phyloP scores from a whole-genome alignment of 345 rosid genomes.

The Camelina hispida region DNA sequence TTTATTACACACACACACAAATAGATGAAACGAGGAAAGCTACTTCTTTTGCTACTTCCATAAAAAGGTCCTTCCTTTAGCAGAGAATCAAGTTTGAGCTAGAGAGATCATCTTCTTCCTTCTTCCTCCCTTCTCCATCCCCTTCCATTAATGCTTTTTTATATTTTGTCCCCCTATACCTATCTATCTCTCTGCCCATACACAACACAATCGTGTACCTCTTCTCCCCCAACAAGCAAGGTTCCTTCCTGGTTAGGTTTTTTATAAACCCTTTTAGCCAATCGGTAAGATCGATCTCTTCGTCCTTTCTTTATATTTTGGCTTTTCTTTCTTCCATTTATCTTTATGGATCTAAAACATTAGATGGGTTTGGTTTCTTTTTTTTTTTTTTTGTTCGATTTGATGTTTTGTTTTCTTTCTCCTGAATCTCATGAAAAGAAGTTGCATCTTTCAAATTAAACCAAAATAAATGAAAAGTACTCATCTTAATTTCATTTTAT shows the following conservation, averaged over 20 bases:
- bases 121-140: background rate
- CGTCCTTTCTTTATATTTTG: background rate
- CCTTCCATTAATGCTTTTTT: conserved; percentile 24
- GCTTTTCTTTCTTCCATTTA: conserved; percentile 9
- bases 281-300: conserved; percentile 34
- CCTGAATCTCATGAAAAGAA: conserved; percentile 16
- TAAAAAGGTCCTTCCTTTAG: conserved; percentile 40
- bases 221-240: conserved; percentile 3
- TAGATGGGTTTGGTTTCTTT: conserved; percentile 24
- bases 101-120: conserved; percentile 33
- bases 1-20: conserved; percentile 41
- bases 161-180: background rate
- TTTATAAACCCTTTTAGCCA: conserved; percentile 31
- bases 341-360: conserved; percentile 28
- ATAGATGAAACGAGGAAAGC: conserved; percentile 47
- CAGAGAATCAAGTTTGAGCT: conserved; percentile 46
- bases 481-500: background rate
- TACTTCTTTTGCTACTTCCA: conserved; percentile 42
- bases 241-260: conserved; percentile 38
- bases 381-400: background rate
- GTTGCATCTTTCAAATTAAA: conserved; percentile 14
- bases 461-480: background rate
- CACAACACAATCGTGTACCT: background rate
- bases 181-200: background rate
- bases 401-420: conserved; percentile 24